Evolutionary conservation across 2,329 filamentous ascomycete genomes (phyloP), one percentile per base, ranked within the genome.

Genomic region (Trematosphaeria pertusa): DNA sequence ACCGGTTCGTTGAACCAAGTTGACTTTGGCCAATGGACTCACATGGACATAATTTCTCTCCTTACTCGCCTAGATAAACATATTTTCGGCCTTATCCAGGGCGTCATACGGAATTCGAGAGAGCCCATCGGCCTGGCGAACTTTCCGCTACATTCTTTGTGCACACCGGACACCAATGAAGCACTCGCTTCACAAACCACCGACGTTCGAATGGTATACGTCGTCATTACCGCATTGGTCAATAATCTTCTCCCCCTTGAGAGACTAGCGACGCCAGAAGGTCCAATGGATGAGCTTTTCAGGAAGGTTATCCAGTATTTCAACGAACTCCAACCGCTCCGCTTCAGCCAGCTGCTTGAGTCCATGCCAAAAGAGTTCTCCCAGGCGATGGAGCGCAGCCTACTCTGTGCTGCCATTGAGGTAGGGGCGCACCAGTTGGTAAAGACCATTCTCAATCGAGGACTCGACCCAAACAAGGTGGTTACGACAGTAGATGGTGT

Each of bases 241-340:
- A 47, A 47, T 21, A 42, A 42, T 32, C 24, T 30, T 7, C 21
- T 47, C n/a, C n/a, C 11, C 17, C 14, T 47, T 3, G 44, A 37
- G 15, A 31, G 20, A 7, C 15, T 43, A 12, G 15, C 5, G 7
- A 36, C 30, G 19, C 19, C 33, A n/a, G 19, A 31, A 20, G 28
- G 30, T 24, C 20, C 31, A 3, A 4, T 35, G 40, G n/a, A 36
- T 17, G 12, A 26, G 14, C 30, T 24, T 19, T 3, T 43, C 9
- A 18, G 20, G 14, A 43, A 18, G 19, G 22, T 36, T n/a, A 18
- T 36, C 11, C 19, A 22, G 12, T 30, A 22, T 10, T 34, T 43
- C 21, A 19, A 43, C 21, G 5, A 26, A 7, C 20, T 43, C 6
- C 20, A 7, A 7, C n/a, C 3, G 4, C 11, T 26, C 12, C n/a